Percentiles rank a stretch among this genome's conserved stretches.
phyloP scores from a whole-genome alignment of 257 asterid species.

The Capsicum baccatum region DNA sequence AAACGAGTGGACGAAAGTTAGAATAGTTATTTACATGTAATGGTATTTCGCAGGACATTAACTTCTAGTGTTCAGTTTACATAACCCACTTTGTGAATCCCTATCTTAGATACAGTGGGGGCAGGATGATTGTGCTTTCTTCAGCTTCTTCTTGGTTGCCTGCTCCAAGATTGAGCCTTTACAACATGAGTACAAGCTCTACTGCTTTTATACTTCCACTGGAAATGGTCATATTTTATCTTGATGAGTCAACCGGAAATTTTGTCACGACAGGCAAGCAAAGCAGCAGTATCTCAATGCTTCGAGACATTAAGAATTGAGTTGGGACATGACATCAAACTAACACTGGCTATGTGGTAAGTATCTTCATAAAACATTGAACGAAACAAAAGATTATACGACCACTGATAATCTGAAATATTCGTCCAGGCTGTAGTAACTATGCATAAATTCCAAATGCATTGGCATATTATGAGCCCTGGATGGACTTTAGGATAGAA shows the following conservation, averaged over 20 bases:
- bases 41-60: slow-evolving; percentile 55
- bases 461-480: too few relatives aligned
- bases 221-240: not conserved
- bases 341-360: slow-evolving; percentile 43
- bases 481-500: too few relatives aligned
- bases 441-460: too few relatives aligned
- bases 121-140: slow-evolving; percentile 63
- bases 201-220: not conserved
- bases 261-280: slow-evolving; percentile 64
- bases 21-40: not conserved
- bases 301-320: slow-evolving; percentile 71
- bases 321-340: slow-evolving; percentile 58
- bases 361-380: too few relatives aligned
- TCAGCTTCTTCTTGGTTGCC: slow-evolving; percentile 84
- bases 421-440: too few relatives aligned
- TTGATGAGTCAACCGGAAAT: too few relatives aligned
- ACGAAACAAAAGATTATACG: too few relatives aligned
- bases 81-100: slow-evolving; percentile 62
- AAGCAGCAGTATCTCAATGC: slow-evolving; percentile 77
- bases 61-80: slow-evolving; percentile 81
- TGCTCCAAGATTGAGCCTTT: slow-evolving; percentile 73
- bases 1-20: not conserved
- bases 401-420: too few relatives aligned
- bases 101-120: slow-evolving; percentile 60
- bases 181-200: slow-evolving; percentile 46